Evolutionary conservation across 257 asterid species (phyloP), one percentile per base, ranked within the genome.

Genomic region (Gardenia jasminoides): DNA sequence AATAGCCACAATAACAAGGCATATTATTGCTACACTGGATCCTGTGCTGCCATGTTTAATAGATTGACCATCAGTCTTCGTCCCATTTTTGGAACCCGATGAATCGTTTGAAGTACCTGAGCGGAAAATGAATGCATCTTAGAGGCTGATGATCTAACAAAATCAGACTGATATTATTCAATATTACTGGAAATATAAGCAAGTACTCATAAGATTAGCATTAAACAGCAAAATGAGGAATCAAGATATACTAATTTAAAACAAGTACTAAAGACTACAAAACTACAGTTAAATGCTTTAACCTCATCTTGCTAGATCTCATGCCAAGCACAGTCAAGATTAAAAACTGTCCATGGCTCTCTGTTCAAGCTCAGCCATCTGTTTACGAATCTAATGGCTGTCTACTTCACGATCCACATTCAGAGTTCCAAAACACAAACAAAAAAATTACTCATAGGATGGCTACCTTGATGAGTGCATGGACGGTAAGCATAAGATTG

Each of bases 61-160:
- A 75, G 80, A 65, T 58, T 80, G 89, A 76, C 69, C 69, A 72
- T 79, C 85, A 10, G 77, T 31, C 72, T 87, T 85, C 31, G 85
- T 83, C 72, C 81, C 91, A 77, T 80, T 85, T 80, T 82, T 82
- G 48, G 90, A 70, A 78, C 87, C 82, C 59, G 87, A 78, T 36
- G 85, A 79, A 87, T 88, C 91, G 64, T 81, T 88, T 50, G 93
- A 88, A 81, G 87, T 81, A 39, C 92, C 96, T 93, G 92, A 85
- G 68, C 41, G 52, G 58, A 43, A 54, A 76, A 67, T 24, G 61
- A 54, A 39, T 64, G 50, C 56, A 70, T 20, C 31, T 80, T 72
- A 84, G 78, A 64, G 33, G 67, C 74, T 67, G 67, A 76, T 61
- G 41, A 81, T 30, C 33, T 22, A 70, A 76, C 43, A 77, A 79